phyloP scores from a whole-genome alignment of 1,139 yeast species.

The Tardiomyces digboiensis region DNA sequence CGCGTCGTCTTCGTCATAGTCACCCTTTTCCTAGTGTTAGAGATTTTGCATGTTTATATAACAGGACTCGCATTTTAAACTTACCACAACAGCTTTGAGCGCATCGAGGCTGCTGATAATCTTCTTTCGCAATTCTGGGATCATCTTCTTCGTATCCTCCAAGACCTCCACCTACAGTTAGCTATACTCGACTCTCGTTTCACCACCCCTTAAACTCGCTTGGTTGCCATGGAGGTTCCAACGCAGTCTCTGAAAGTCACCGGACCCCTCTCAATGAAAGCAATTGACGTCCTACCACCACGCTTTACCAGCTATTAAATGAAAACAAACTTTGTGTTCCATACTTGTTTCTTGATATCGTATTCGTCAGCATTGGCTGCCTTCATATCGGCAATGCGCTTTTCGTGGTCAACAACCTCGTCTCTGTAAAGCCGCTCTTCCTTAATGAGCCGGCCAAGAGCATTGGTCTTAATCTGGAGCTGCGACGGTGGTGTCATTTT shows the following conservation, averaged over 20 bases:
- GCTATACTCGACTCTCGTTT: too few species aligned
- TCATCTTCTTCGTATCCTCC: slow-evolving; percentile 58
- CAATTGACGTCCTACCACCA: too few species aligned
- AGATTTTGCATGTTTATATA: too few species aligned
- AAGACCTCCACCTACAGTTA: slow-evolving; percentile 36
- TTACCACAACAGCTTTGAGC: slow-evolving; percentile 32
- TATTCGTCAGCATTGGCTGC: slow-evolving; percentile 49
- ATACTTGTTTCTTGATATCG: slow-evolving; percentile 54
- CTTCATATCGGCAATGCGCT: slow-evolving; percentile 32
- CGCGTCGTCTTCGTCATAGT: slow-evolving; percentile 35
- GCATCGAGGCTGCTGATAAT: slow-evolving; percentile 40
- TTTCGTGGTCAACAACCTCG: slow-evolving; percentile 56
- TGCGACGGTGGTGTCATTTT: slow-evolving; percentile 62
- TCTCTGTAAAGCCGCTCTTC: slow-evolving; percentile 57
- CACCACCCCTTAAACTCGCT: too few species aligned
- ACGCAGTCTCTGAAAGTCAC: too few species aligned
- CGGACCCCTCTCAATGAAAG: too few species aligned
- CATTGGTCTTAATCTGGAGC: slow-evolving; percentile 66
- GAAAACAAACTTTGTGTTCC: too few species aligned
- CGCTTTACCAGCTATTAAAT: too few species aligned
- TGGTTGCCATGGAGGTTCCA: too few species aligned
- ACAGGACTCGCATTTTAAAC: slow-evolving; percentile 6
- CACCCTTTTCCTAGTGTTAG: slow-evolving; percentile 26
- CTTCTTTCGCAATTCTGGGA: slow-evolving; percentile 51
- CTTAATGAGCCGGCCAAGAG: slow-evolving; percentile 63